Evolutionary conservation across 1,284 basidiomycete genomes (phyloP).

Genomic region (Mycosarcoma mackinlayi): DNA sequence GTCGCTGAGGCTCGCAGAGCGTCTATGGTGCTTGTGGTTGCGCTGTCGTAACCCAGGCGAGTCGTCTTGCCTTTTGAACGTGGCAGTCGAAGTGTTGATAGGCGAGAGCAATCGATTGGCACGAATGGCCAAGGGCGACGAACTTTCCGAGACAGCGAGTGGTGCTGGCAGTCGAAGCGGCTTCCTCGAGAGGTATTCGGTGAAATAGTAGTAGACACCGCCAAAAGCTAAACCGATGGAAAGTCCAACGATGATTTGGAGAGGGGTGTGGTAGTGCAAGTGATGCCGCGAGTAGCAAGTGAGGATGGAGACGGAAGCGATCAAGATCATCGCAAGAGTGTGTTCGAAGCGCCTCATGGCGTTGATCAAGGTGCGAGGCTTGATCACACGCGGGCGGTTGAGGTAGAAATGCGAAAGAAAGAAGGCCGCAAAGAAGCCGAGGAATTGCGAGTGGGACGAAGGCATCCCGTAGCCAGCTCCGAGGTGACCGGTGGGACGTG

Average conservation of each 20-base stretch:
- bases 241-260: constrained; percentile 80
- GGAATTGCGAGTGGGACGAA: constrained; percentile 87
- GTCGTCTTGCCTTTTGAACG: constrained; percentile 1
- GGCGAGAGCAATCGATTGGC: constrained; percentile 31
- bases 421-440: constrained; percentile 85
- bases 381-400: constrained; percentile 75
- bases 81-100: constrained; percentile 16
- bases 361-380: constrained; percentile 56
- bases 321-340: constrained; percentile 71
- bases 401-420: constrained; percentile 78
- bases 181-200: constrained; percentile 74
- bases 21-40: constrained; percentile 13
- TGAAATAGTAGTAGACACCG: constrained; percentile 73
- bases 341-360: constrained; percentile 52
- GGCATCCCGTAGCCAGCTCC: constrained; percentile 86
- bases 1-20: constrained; percentile 28
- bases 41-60: constrained; percentile 11
- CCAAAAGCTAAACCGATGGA: constrained; percentile 77
- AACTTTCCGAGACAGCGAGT: constrained; percentile 35
- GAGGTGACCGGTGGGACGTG: constrained; percentile 76
- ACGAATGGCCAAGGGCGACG: constrained; percentile 28
- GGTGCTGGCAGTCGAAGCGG: constrained; percentile 37
- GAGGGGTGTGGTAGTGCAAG: constrained; percentile 78
- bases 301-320: constrained; percentile 73
- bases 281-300: constrained; percentile 85